phyloP scores from a whole-genome alignment of 2,329 filamentous ascomycete genomes.

The Paraphaeosphaeria minitans region DNA sequence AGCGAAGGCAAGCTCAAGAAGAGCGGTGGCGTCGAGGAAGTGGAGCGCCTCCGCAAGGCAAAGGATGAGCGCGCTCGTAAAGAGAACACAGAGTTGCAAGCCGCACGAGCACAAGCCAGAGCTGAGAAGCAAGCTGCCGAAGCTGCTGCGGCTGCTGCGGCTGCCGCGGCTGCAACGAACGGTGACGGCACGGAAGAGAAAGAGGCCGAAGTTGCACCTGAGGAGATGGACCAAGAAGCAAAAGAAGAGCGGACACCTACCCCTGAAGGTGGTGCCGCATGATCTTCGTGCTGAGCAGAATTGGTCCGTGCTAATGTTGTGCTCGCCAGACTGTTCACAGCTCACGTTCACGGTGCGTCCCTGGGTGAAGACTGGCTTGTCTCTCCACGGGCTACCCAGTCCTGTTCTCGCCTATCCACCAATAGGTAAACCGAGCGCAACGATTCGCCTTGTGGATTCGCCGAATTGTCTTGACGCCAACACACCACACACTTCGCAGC shows the following conservation, averaged over 20 bases:
- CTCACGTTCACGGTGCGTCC: constrained; percentile 31
- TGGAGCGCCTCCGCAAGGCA: constrained; percentile 79
- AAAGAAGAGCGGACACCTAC: constrained; percentile 34
- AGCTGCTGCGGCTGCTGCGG: constrained; percentile 28
- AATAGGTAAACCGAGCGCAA: constrained; percentile 7
- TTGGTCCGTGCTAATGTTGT: constrained; percentile 31
- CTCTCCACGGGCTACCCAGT: constrained; percentile 19
- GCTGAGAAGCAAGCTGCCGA: constrained; percentile 53
- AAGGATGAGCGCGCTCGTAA: constrained; percentile 86
- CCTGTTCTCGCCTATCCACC: constrained; percentile 3
- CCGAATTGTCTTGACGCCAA: background rate
- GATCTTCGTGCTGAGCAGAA: constrained; percentile 23
- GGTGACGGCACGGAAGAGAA: constrained; percentile 28
- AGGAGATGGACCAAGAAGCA: constrained; percentile 29
- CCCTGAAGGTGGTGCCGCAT: constrained; percentile 45
- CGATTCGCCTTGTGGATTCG: constrained; percentile 18
- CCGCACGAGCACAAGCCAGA: constrained; percentile 51
- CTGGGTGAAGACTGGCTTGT: constrained; percentile 36
- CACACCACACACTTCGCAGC: background rate
- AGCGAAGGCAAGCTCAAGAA: constrained; percentile 93
- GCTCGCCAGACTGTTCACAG: constrained; percentile 23
- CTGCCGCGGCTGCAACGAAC: constrained; percentile 28
- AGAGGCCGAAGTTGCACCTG: constrained; percentile 27
- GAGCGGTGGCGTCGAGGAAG: constrained; percentile 91
- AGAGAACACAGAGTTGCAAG: constrained; percentile 68